Conservation (phyloP, 495 filamentous ascomycete genomes). For the Terfezia boudieri region DNA sequence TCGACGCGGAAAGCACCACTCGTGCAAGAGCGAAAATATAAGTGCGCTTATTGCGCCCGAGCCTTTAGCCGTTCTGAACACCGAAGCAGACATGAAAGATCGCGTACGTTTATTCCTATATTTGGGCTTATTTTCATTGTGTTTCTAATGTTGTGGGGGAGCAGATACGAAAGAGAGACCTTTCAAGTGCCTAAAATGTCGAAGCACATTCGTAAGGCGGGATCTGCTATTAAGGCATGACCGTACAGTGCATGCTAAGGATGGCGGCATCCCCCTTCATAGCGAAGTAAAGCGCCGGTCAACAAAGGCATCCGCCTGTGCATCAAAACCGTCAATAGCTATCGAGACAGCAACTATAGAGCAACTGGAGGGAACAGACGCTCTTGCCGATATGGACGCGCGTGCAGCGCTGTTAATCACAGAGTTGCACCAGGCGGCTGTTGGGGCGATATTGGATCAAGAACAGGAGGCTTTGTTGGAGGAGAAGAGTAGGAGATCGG, state of each 20-base stretch:
- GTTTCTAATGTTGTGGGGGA: not conserved
- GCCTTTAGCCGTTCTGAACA: constrained; percentile 96
- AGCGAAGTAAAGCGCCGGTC: constrained; percentile 70
- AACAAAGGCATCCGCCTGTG: constrained; percentile 42
- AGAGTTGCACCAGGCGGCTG: constrained; percentile 92
- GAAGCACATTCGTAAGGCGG: constrained; percentile 93
- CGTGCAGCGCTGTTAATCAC: constrained; percentile 90
- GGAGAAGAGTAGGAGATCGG: constrained; percentile 46
- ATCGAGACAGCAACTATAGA: constrained; percentile 77
- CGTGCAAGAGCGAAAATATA: constrained; percentile 89
- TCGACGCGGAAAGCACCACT: constrained; percentile 36
- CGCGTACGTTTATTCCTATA: constrained; percentile 48
- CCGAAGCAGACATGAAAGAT: constrained; percentile 87
- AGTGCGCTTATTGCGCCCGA: constrained; percentile 94
- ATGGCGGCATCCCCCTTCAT: constrained; percentile 84
- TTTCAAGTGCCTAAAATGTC: constrained; percentile 94
- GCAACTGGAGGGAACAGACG: constrained; percentile 86
- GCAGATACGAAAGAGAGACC: constrained; percentile 95
- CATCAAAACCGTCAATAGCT: constrained; percentile 59
- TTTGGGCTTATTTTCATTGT: not conserved
- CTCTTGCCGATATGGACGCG: constrained; percentile 91
- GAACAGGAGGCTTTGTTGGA: constrained; percentile 35
- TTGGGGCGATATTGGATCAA: constrained; percentile 54
- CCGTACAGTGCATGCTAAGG: constrained; percentile 94
- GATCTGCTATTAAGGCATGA: constrained; percentile 93